phyloP scores from a whole-genome alignment of 164 flowering plant genomes.

The Paratinospora sagittata region DNA sequence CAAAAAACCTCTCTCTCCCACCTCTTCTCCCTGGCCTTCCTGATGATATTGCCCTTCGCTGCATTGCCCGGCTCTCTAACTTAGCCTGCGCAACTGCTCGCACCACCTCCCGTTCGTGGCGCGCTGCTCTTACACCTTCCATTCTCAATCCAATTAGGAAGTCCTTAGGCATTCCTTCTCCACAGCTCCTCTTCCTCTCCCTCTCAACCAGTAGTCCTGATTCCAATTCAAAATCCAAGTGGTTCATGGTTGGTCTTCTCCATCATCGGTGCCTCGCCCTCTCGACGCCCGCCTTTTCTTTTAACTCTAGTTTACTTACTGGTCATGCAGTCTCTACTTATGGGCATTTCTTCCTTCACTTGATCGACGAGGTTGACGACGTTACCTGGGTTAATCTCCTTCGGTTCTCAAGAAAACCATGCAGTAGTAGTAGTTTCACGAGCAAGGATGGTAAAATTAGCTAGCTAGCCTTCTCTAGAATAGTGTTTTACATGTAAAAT shows the following conservation, averaged over 20 bases:
- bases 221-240: neutral
- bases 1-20: neutral
- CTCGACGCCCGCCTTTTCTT: neutral
- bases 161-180: neutral
- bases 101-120: slow-evolving; percentile 4
- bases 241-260: slow-evolving; percentile 8
- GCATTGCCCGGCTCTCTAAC: slow-evolving; percentile 8
- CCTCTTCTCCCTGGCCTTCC: slow-evolving; percentile 8
- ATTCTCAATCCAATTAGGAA: slow-evolving; percentile 9
- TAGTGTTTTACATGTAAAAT: too few relatives aligned
- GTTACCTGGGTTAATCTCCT: neutral
- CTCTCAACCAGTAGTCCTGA: neutral
- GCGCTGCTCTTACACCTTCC: slow-evolving; percentile 2
- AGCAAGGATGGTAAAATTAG: too few relatives aligned
- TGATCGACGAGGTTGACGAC: neutral
- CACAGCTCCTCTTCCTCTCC: slow-evolving; percentile 10
- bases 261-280: neutral
- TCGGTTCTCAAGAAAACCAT: neutral
- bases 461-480: too few relatives aligned
- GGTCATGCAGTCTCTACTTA: neutral
- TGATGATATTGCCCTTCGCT: slow-evolving; percentile 4
- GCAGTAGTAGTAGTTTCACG: neutral
- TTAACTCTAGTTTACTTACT: neutral
- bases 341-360: slow-evolving; percentile 2
- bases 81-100: neutral